Conservation (phyloP, 78 protist genomes). For the Protostelium mycophagum region DNA sequence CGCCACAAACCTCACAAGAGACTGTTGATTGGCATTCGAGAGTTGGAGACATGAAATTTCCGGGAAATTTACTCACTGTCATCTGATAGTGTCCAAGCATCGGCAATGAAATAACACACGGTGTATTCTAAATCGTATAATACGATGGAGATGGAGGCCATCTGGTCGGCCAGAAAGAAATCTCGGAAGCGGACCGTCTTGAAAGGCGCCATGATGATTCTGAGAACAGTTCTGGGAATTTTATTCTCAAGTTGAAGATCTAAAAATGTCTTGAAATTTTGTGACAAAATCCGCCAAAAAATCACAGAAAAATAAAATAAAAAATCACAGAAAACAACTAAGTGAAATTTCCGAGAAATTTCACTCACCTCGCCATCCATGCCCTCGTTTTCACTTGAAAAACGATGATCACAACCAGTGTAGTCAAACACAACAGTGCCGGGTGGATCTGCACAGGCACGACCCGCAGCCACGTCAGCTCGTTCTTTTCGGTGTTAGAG, state of each 20-base stretch:
- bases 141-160: conserved; percentile 27
- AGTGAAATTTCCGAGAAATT: background rate
- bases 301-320: too few relatives aligned
- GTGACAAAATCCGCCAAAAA: too few relatives aligned
- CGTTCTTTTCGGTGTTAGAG: background rate
- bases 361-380: background rate
- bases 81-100: conserved; percentile 41
- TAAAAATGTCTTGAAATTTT: background rate
- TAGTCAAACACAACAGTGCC: background rate
- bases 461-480: background rate
- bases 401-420: background rate
- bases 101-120: conserved; percentile 32
- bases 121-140: conserved; percentile 44
- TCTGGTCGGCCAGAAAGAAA: conserved; percentile 63
- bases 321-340: too few relatives aligned
- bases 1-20: too few relatives aligned
- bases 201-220: conserved; percentile 42
- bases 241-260: background rate
- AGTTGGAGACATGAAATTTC: too few relatives aligned
- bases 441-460: background rate
- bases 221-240: background rate
- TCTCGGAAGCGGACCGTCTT: conserved; percentile 37
- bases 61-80: background rate
- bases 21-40: too few relatives aligned
- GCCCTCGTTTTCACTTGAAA: background rate